Percentiles rank a stretch among this genome's conserved stretches.
Evolutionary conservation across 208 protist genomes (phyloP).

Genomic region (Trypanosoma vivax): DNA sequence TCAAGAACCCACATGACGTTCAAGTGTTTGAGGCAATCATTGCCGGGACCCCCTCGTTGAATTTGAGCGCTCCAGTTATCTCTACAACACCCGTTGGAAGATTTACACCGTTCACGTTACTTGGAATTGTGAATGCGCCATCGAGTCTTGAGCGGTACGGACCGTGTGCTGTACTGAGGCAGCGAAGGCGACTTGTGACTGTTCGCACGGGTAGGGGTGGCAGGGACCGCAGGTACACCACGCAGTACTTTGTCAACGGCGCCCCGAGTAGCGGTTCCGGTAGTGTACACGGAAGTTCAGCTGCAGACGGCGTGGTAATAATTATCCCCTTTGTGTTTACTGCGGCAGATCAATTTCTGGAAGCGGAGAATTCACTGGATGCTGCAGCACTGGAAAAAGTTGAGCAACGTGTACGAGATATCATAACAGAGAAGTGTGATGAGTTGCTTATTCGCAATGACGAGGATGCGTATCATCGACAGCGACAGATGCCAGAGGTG

Average conservation of each 20-base stretch:
- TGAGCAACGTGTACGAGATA: constrained; percentile 48
- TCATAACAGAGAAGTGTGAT: constrained; percentile 39
- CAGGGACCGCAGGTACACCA: background rate
- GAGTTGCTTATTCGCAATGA: constrained; percentile 74
- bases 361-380: constrained; percentile 73
- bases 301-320: constrained; percentile 22
- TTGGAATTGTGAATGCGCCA: constrained; percentile 67
- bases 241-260: constrained; percentile 2
- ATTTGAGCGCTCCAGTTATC: constrained; percentile 18
- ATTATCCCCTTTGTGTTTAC: constrained; percentile 76
- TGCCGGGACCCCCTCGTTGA: constrained; percentile 6
- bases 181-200: constrained; percentile 8
- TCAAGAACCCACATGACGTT: constrained; percentile 52
- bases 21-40: constrained; percentile 30
- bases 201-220: constrained; percentile 8
- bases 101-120: constrained; percentile 58
- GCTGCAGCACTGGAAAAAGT: constrained; percentile 55
- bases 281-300: too few species aligned
- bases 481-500: constrained; percentile 69
- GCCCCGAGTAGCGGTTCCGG: too few species aligned
- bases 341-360: constrained; percentile 64
- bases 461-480: constrained; percentile 70
- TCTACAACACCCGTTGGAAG: constrained; percentile 38
- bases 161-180: constrained; percentile 14
- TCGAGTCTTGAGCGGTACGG: constrained; percentile 23